Percentiles rank a stretch among this genome's conserved stretches.
Conservation (phyloP, 73 alveolate genomes). For the Effrenium voratum region DNA sequence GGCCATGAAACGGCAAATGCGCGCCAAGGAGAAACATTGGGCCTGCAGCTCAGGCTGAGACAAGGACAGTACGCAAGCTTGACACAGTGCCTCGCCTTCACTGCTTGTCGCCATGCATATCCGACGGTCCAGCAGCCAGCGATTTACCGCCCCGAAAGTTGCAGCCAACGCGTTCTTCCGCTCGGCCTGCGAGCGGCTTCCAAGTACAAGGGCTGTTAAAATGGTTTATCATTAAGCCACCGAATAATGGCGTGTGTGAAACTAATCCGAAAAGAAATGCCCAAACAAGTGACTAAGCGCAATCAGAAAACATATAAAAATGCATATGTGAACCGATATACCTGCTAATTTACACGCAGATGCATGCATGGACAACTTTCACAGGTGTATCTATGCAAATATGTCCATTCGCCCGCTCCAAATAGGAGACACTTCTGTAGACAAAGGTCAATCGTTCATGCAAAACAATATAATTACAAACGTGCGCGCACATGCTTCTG, state of each 20-base stretch:
- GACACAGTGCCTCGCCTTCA: conserved; percentile 52
- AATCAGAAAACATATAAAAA: background rate
- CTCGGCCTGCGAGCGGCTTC: conserved; percentile 35
- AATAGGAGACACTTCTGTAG: too few species aligned
- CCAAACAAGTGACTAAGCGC: background rate
- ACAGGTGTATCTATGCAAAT: too few species aligned
- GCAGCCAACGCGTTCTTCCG: conserved; percentile 83
- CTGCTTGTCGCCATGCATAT: conserved; percentile 63
- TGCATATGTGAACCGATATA: too few species aligned
- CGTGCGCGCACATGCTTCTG: too few species aligned
- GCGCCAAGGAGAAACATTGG: conserved; percentile 72
- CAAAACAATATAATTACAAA: too few species aligned
- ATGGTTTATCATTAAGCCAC: too few species aligned
- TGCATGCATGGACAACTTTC: too few species aligned
- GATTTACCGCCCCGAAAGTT: conserved; percentile 44
- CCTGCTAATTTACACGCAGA: background rate
- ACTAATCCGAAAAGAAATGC: background rate
- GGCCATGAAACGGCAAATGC: conserved; percentile 72
- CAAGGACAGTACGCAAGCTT: too few species aligned
- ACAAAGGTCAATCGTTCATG: too few species aligned
- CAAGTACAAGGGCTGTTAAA: too few species aligned
- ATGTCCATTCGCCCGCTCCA: too few species aligned
- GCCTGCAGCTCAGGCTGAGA: conserved; percentile 18
- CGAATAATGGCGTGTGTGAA: background rate
- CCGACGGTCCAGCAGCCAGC: conserved; percentile 94